A percentile compares a stretch with the other conserved stretches of the same genome.
Evolutionary conservation across 345 rosid species (phyloP).

Genomic region (Tarenaya hassleriana): DNA sequence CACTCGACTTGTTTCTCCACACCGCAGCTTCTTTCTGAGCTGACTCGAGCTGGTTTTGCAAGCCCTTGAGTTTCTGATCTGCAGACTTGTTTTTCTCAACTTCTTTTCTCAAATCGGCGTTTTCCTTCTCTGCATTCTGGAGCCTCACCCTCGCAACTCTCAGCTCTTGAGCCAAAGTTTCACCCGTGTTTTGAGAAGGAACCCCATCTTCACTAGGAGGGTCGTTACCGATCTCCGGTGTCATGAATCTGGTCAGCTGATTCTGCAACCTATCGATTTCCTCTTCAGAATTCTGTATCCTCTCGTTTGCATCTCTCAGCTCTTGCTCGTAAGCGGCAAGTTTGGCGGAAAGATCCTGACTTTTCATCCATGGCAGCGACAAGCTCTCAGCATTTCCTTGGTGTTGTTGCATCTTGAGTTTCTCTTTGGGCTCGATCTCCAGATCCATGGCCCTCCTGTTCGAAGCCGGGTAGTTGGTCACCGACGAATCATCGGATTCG

Average conservation of each 20-base stretch:
- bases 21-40: constrained; percentile 46
- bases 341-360: constrained; percentile 37
- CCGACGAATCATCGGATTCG: constrained; percentile 70
- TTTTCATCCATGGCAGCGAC: constrained; percentile 22
- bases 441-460: constrained; percentile 43
- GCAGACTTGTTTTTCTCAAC: constrained; percentile 34
- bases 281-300: constrained; percentile 41
- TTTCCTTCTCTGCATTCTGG: constrained; percentile 48
- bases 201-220: constrained; percentile 31
- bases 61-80: constrained; percentile 24
- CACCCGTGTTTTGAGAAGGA: constrained; percentile 30
- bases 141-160: constrained; percentile 48
- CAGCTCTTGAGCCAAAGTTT: constrained; percentile 47
- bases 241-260: constrained; percentile 43
- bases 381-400: constrained; percentile 41
- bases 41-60: constrained; percentile 44
- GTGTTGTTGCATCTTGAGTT: constrained; percentile 38
- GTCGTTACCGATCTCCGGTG: constrained; percentile 24
- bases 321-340: constrained; percentile 50
- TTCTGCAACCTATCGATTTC: constrained; percentile 44
- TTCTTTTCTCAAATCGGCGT: constrained; percentile 41
- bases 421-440: constrained; percentile 55
- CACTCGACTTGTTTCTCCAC: constrained; percentile 52
- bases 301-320: constrained; percentile 44
- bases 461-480: constrained; percentile 47